Conservation (phyloP, 1,284 basidiomycete species). For the Boletus sp. region DNA sequence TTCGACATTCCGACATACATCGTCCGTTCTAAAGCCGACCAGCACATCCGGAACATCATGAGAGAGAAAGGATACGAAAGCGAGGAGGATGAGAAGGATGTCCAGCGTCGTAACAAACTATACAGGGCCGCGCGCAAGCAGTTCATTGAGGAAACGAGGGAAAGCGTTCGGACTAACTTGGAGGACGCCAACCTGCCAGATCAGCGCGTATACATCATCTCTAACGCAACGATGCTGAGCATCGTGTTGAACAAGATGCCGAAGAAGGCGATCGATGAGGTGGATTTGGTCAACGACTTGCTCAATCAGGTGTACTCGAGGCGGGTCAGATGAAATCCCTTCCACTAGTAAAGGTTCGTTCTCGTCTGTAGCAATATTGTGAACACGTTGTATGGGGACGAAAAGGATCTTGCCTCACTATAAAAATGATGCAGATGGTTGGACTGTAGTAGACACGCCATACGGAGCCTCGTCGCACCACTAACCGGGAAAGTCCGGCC, state of each 20-base stretch:
- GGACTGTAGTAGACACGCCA: too few species aligned
- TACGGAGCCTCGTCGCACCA: too few species aligned
- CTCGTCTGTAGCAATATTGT: too few species aligned
- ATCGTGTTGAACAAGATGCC: conserved; percentile 20
- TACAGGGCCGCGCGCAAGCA: conserved; percentile 18
- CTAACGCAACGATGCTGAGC: conserved; percentile 17
- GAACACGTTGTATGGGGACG: too few species aligned
- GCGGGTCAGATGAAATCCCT: neutral
- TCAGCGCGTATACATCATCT: conserved; percentile 31
- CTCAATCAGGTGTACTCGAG: conserved; percentile 15
- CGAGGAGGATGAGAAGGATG: conserved; percentile 21
- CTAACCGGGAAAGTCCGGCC: too few species aligned
- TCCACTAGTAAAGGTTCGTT: neutral
- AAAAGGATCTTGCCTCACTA: too few species aligned
- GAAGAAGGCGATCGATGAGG: conserved; percentile 27
- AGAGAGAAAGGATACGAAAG: conserved; percentile 26
- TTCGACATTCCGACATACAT: conserved; percentile 28
- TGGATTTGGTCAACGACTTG: conserved; percentile 24
- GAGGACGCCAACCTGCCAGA: conserved; percentile 20
- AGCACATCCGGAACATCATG: conserved; percentile 29
- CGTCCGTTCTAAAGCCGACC: conserved; percentile 28
- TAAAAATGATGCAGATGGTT: too few species aligned
- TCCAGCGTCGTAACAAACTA: conserved; percentile 15
- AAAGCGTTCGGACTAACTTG: conserved; percentile 22
- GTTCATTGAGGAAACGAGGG: conserved; percentile 25